Evolutionary conservation across 139 green algal genomes (phyloP).

Genomic region (Chlamydomonas schloesseri): DNA sequence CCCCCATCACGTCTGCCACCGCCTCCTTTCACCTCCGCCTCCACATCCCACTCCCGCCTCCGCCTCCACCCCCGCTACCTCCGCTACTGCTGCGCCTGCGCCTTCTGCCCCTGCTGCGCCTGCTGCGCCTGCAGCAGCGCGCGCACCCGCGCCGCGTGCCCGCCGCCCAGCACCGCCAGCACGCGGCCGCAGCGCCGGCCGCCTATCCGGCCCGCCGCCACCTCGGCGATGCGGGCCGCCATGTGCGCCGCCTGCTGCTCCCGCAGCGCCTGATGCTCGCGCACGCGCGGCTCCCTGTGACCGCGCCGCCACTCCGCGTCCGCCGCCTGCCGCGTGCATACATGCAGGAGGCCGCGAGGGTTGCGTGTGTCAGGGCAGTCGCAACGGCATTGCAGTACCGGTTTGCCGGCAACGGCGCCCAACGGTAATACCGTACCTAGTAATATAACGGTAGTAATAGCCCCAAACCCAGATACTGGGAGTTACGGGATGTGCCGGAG

Average conservation of each 20-base stretch:
- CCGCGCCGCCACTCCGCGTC: not conserved
- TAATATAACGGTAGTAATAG: not conserved
- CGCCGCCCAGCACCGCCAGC: conserved; percentile 35
- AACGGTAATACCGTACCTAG: no score
- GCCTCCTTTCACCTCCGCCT: no score
- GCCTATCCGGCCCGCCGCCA: conserved; percentile 15
- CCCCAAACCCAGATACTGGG: no score
- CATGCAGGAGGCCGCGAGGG: no score
- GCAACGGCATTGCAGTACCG: not conserved
- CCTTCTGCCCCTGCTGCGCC: not conserved
- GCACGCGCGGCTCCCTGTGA: not conserved
- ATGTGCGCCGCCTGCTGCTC: not conserved
- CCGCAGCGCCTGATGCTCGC: not conserved
- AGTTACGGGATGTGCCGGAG: no score
- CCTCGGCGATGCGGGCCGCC: not conserved
- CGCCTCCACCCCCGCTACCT: no score
- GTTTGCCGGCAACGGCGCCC: not conserved
- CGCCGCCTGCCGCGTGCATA: not conserved
- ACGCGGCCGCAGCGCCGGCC: not conserved
- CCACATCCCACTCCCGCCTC: no score
- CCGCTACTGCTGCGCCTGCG: not conserved
- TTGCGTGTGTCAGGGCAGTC: not conserved
- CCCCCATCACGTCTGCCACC: no score
- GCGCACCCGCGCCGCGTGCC: not conserved
- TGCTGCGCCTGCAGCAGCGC: not conserved